phyloP scores from a whole-genome alignment of 2,329 filamentous ascomycete species.

The Alternaria conjuncta region DNA sequence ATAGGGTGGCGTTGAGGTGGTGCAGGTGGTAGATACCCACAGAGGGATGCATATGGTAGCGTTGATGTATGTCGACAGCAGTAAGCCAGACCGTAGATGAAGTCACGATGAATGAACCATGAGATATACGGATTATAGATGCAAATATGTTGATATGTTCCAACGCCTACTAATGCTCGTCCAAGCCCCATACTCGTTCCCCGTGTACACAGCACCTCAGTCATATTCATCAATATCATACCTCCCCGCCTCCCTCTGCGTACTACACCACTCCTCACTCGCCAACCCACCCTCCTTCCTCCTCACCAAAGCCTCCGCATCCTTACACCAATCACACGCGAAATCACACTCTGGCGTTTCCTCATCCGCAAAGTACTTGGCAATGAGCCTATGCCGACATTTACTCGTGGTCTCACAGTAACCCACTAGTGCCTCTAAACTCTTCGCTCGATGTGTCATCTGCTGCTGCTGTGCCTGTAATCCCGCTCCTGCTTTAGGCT shows the following conservation, averaged over 20 bases:
- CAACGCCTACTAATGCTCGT: not conserved
- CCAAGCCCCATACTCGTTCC: not conserved
- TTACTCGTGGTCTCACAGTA: constrained; percentile 80
- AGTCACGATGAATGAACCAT: not conserved
- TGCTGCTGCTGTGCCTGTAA: constrained; percentile 44
- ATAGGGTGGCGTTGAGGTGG: constrained; percentile 4
- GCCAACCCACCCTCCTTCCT: constrained; percentile 54
- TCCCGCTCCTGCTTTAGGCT: constrained; percentile 53
- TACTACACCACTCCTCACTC: constrained; percentile 58
- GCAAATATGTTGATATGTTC: not conserved
- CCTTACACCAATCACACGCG: constrained; percentile 59
- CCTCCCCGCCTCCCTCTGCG: constrained; percentile 53
- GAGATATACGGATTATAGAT: not conserved
- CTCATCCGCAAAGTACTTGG: constrained; percentile 47
- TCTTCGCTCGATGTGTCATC: constrained; percentile 51
- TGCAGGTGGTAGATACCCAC: constrained; percentile 1
- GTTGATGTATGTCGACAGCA: not conserved
- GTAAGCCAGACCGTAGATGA: not conserved
- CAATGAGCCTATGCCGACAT: constrained; percentile 69
- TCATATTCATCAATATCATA: constrained; percentile 50
- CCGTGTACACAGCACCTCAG: constrained; percentile 10
- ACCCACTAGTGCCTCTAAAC: constrained; percentile 65
- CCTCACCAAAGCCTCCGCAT: constrained; percentile 49
- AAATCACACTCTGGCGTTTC: constrained; percentile 51
- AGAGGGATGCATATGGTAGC: not conserved